Base-by-base conservation (phyloP, 2,329 filamentous ascomycete species). In the Xylaria sp. region DNA sequence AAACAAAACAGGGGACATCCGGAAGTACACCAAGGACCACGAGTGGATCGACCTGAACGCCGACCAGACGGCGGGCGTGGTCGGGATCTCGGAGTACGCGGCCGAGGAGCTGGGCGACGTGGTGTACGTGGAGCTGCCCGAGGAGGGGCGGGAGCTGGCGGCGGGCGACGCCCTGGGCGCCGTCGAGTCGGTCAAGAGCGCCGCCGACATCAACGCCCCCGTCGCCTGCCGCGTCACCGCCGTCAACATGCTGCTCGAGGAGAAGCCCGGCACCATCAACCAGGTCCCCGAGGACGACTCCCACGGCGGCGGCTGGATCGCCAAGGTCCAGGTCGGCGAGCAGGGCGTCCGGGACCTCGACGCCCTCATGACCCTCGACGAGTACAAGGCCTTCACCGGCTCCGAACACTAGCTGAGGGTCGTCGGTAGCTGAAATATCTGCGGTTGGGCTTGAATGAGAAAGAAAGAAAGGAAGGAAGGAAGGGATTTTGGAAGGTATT, bases 151-250 rank as follows among this genome's bases (percentile, higher is more conserved):
- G 64, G 83, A 88, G 66, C 82, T 96, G 57, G 75, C 76, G 54
- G 83, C 86, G 52, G 92, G 92, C 67, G 93, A 97, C 70, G 82
- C 89, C 61, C 89, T 97, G 64, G 94, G 94, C 63, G 92, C 93
- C 56, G 93, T 99, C 66, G 94, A 99, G 80, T 97, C 92, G 2
- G 94, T 99, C 74, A 99, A 99, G 82, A 94, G 89, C 59, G 94
- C 94, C n/a, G 93, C 91, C 60, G 94, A 99, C 73, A 96, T 99
- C 79, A 89, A 96, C 77, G 87, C 91, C 13, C 94, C 94, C 17
- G 83, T 97, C 63, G 77, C 82, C 48, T 93, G 93, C 70, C 89
- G 78, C 64, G 85, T 99, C 57, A 81, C 84, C 37, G 84, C 88
- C 68, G 80, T 87, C 67, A 99, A 99, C 78, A 69, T 70, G 9